phyloP scores from a whole-genome alignment of 2,329 filamentous ascomycete species.

The Curvularia eragrostidis region DNA sequence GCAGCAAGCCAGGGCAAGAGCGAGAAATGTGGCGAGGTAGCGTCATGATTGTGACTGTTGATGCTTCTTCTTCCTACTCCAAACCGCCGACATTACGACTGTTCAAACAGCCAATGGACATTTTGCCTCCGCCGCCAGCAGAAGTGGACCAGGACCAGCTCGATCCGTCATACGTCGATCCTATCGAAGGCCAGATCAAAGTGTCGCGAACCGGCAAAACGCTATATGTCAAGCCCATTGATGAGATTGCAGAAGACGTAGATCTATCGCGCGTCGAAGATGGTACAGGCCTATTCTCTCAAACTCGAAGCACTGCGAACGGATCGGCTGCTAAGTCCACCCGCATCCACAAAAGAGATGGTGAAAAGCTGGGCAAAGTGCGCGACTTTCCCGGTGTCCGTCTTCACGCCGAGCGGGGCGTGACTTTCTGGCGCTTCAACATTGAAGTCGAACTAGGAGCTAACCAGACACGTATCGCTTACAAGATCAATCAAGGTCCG shows the following conservation, averaged over 20 bases:
- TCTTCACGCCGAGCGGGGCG: conserved; percentile 82
- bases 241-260: conserved; percentile 77
- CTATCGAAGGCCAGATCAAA: conserved; percentile 85
- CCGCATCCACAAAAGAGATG: conserved; percentile 66
- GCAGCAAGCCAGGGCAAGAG: conserved; percentile 54
- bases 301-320: conserved; percentile 60
- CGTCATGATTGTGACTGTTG: conserved; percentile 92
- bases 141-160: conserved; percentile 69
- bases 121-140: conserved; percentile 78
- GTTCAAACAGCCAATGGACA: conserved; percentile 84
- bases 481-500: conserved; percentile 92
- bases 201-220: conserved; percentile 83
- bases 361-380: conserved; percentile 80
- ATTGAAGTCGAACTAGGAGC: conserved; percentile 85
- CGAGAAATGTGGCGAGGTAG: conserved; percentile 90
- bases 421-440: conserved; percentile 97
- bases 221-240: conserved; percentile 87
- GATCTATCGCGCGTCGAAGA: conserved; percentile 83
- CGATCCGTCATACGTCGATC: conserved; percentile 84
- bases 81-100: conserved; percentile 77
- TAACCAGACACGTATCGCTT: conserved; percentile 84
- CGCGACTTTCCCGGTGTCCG: conserved; percentile 83
- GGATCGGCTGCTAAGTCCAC: conserved; percentile 47
- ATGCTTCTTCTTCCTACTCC: conserved; percentile 82
- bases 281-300: conserved; percentile 82